phyloP scores from a whole-genome alignment of 2,329 filamentous ascomycete genomes.

The Ophiosphaerella herpotricha region DNA sequence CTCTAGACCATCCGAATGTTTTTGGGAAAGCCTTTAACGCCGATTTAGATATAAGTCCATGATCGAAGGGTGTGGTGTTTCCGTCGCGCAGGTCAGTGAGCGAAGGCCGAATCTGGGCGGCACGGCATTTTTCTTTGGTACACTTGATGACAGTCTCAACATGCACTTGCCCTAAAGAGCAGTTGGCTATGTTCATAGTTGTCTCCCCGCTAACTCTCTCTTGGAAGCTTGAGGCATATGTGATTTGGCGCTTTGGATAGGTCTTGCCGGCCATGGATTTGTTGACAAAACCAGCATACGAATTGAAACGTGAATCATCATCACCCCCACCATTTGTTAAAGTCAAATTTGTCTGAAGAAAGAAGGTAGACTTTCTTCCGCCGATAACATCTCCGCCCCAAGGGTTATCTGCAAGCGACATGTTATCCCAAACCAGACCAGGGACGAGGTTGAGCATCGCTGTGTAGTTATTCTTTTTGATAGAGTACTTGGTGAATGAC shows the following conservation, averaged over 20 bases:
- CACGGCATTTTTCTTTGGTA: slow-evolving; percentile 10
- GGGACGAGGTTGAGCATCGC: slow-evolving; percentile 21
- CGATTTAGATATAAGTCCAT: slow-evolving; percentile 3
- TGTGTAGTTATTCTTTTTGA: slow-evolving; percentile 10
- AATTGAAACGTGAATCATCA: slow-evolving; percentile 1
- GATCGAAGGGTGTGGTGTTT: slow-evolving; percentile 24
- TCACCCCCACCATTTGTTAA: neutral
- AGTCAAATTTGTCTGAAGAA: slow-evolving; percentile 1
- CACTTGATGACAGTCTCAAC: slow-evolving; percentile 29
- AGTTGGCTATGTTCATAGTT: slow-evolving; percentile 20
- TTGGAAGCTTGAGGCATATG: slow-evolving; percentile 4
- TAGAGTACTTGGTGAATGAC: slow-evolving; percentile 2
- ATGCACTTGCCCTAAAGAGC: slow-evolving; percentile 25
- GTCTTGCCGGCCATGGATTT: neutral
- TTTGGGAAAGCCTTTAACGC: slow-evolving; percentile 19
- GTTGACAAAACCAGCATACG: slow-evolving; percentile 2
- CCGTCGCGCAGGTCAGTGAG: slow-evolving; percentile 15
- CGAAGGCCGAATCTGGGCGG: slow-evolving; percentile 21
- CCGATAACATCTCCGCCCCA: slow-evolving; percentile 3
- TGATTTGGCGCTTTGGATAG: slow-evolving; percentile 2
- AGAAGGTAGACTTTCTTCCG: slow-evolving; percentile 3
- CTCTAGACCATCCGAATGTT: slow-evolving; percentile 9
- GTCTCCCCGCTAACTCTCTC: neutral
- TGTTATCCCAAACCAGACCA: slow-evolving; percentile 20
- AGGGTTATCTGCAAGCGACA: neutral